Conservation (phyloP, 768 basidiomycete species). For the Rhodotorula paludigena region DNA sequence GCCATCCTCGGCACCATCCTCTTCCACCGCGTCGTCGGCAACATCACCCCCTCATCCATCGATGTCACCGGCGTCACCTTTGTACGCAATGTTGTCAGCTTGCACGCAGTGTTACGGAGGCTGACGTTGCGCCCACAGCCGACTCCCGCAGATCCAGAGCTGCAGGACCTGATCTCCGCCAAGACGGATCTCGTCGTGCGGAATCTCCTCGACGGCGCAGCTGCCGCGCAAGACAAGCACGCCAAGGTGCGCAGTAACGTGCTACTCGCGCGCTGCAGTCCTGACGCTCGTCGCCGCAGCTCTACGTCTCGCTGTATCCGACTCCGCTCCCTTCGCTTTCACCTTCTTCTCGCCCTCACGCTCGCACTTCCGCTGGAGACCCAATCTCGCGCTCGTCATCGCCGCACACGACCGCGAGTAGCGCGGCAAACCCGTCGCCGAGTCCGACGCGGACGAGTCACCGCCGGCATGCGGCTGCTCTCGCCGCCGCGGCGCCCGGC, state of each 20-base stretch:
- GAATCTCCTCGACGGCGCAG: background rate
- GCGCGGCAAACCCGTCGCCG: background rate
- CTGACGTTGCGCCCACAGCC: background rate
- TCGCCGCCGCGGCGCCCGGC: constrained; percentile 6
- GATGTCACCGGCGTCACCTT: constrained; percentile 19
- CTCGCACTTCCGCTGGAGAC: background rate
- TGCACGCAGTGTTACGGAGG: background rate
- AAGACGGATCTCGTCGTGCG: constrained; percentile 16
- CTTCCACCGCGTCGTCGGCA: constrained; percentile 28
- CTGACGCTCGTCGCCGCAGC: background rate
- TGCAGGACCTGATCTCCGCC: constrained; percentile 10
- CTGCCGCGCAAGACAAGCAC: background rate
- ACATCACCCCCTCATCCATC: background rate
- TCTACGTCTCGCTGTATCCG: constrained; percentile 25
- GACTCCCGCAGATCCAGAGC: background rate
- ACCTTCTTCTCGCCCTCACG: background rate
- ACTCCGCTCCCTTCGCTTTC: constrained; percentile 10
- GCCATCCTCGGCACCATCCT: constrained; percentile 22
- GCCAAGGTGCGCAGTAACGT: background rate
- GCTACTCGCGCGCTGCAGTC: no score
- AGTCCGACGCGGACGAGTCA: background rate
- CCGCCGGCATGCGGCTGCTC: background rate
- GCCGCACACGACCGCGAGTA: background rate
- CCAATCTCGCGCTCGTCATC: background rate
- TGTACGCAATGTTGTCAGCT: background rate